Conservation (phyloP, 2,329 filamentous ascomycete genomes). For the Penicillium sclerotigenum region DNA sequence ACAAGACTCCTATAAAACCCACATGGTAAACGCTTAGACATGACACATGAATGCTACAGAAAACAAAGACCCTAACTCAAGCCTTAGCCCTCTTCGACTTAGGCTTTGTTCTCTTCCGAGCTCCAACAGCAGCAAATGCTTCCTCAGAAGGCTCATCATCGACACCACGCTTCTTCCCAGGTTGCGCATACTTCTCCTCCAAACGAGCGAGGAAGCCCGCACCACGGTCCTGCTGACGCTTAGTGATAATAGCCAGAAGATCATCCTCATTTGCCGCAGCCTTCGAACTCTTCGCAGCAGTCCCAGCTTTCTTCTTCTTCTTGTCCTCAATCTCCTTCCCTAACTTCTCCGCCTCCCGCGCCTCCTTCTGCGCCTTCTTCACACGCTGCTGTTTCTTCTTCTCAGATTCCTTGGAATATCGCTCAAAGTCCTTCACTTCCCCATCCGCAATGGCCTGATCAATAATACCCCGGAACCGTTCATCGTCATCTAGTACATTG, state of each 20-base stretch:
- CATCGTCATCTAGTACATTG: constrained; percentile 77
- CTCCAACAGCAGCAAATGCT: constrained; percentile 48
- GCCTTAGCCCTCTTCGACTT: constrained; percentile 30
- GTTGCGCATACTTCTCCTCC: constrained; percentile 70
- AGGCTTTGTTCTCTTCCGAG: constrained; percentile 37
- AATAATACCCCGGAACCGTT: constrained; percentile 76
- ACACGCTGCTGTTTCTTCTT: constrained; percentile 58
- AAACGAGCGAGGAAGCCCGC: constrained; percentile 67
- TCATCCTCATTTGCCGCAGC: constrained; percentile 38
- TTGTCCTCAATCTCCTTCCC: constrained; percentile 72
- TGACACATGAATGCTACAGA: constrained; percentile 3
- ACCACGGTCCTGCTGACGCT: constrained; percentile 63
- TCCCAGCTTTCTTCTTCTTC: constrained; percentile 59
- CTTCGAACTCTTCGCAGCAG: constrained; percentile 32
- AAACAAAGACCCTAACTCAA: neutral
- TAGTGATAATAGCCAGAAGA: constrained; percentile 71
- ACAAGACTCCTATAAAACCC: constrained; percentile 6
- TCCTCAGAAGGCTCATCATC: constrained; percentile 62
- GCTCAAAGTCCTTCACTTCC: constrained; percentile 63
- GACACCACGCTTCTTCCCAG: constrained; percentile 43
- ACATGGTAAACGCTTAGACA: constrained; percentile 1
- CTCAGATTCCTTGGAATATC: constrained; percentile 72
- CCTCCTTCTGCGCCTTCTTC: constrained; percentile 64
- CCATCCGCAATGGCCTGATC: constrained; percentile 71
- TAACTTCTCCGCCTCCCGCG: constrained; percentile 68